Conservation (phyloP, 2,329 filamentous ascomycete genomes). For the Hymenoscyphus fructigenus region DNA sequence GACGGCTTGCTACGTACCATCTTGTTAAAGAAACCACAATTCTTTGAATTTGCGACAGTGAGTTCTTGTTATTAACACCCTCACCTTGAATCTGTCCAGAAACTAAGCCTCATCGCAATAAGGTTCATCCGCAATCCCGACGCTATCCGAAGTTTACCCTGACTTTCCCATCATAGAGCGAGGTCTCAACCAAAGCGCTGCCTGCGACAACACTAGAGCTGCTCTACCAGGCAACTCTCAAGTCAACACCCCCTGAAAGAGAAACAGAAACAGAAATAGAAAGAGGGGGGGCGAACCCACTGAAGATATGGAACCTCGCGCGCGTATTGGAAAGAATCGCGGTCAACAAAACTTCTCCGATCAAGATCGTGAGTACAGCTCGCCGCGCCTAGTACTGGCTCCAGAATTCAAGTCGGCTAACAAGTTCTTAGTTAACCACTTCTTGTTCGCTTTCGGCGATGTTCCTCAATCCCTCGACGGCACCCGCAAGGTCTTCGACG, state of each 20-base stretch:
- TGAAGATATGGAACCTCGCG: conserved; percentile 66
- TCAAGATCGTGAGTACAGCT: conserved; percentile 61
- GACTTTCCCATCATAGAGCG: background rate
- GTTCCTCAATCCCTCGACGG: conserved; percentile 74
- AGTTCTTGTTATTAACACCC: background rate
- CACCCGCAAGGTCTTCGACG: conserved; percentile 85
- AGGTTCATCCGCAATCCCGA: background rate
- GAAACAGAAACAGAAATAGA: background rate
- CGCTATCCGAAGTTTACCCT: background rate
- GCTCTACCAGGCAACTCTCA: background rate
- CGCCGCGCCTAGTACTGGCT: background rate
- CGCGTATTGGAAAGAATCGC: conserved; percentile 75
- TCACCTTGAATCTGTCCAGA: background rate
- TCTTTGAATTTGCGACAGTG: background rate
- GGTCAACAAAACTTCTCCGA: conserved; percentile 78
- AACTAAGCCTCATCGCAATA: background rate
- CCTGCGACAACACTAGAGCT: background rate
- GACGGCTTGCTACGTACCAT: conserved; percentile 19
- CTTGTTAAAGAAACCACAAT: conserved; percentile 11
- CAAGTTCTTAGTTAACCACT: conserved; percentile 58
- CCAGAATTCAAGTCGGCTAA: conserved; percentile 2
- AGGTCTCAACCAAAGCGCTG: background rate
- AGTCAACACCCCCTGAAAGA: background rate
- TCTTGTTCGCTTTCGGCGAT: conserved; percentile 81
- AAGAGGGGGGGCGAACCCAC: background rate